Evolutionary conservation across 495 filamentous ascomycete genomes (phyloP).

Genomic region (Filosporella fistucella): DNA sequence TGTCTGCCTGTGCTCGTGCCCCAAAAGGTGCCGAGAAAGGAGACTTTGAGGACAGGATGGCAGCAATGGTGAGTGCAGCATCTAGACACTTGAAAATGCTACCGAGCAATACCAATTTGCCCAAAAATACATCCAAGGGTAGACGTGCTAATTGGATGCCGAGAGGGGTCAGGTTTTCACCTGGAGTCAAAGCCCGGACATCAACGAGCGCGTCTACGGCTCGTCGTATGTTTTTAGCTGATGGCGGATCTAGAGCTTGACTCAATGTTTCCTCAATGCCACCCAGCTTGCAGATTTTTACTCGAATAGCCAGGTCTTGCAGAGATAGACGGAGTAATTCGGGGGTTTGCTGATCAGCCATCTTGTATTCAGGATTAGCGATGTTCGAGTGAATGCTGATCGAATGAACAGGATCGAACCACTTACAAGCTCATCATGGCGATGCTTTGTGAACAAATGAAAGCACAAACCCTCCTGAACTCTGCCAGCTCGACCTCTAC

Average conservation of each 20-base stretch:
- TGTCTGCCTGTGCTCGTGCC: slow-evolving; percentile 73
- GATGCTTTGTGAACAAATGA: slow-evolving; percentile 84
- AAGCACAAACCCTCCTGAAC: slow-evolving; percentile 93
- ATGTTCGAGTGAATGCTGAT: neutral
- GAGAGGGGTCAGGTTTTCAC: slow-evolving; percentile 81
- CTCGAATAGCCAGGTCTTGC: slow-evolving; percentile 90
- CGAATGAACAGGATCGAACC: neutral
- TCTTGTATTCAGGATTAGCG: slow-evolving; percentile 24
- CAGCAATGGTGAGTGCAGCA: slow-evolving; percentile 83
- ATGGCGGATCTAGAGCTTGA: slow-evolving; percentile 88
- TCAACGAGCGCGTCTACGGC: slow-evolving; percentile 91
- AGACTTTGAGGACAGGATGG: slow-evolving; percentile 89
- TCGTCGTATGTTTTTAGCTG: slow-evolving; percentile 81
- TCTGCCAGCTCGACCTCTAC: slow-evolving; percentile 91
- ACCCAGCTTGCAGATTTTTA: slow-evolving; percentile 94
- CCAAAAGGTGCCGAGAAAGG: slow-evolving; percentile 86
- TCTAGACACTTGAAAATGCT: slow-evolving; percentile 86
- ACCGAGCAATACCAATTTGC: slow-evolving; percentile 84
- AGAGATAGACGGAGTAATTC: slow-evolving; percentile 92
- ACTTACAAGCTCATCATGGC: slow-evolving; percentile 57
- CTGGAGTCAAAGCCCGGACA: slow-evolving; percentile 77
- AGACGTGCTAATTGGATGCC: slow-evolving; percentile 82
- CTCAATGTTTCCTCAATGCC: slow-evolving; percentile 83
- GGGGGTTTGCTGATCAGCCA: slow-evolving; percentile 88
- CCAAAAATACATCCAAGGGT: slow-evolving; percentile 89